A percentile compares a stretch with the other conserved stretches of the same genome.
Conservation (phyloP, 1,284 basidiomycete species). For the Sporisorium exsertum region DNA sequence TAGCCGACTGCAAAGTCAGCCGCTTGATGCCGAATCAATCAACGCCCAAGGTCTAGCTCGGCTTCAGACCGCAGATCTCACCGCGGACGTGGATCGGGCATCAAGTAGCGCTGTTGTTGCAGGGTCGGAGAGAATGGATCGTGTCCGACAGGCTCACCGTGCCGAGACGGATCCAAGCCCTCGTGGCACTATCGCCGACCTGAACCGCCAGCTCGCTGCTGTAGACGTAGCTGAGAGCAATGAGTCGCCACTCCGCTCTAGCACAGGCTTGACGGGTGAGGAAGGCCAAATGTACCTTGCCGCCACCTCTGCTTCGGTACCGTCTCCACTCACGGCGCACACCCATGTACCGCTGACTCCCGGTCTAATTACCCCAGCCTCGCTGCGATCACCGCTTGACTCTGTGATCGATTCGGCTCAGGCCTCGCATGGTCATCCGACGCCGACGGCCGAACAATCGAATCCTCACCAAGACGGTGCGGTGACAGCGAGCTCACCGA, state of each 20-base stretch:
- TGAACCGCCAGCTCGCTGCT: neutral
- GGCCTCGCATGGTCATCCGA: slow-evolving; percentile 43
- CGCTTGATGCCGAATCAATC: neutral
- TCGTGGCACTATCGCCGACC: neutral
- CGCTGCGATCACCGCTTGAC: slow-evolving; percentile 35
- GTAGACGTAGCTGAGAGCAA: neutral
- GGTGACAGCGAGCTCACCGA: slow-evolving; percentile 4
- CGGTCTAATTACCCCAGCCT: slow-evolving; percentile 28
- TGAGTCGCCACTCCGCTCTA: slow-evolving; percentile 5
- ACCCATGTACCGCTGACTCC: slow-evolving; percentile 22
- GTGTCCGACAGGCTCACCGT: slow-evolving; percentile 6
- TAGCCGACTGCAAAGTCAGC: neutral
- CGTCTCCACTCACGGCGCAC: slow-evolving; percentile 17
- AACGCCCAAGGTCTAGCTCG: slow-evolving; percentile 12
- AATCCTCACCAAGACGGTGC: slow-evolving; percentile 5
- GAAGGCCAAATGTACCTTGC: slow-evolving; percentile 32
- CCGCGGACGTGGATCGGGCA: neutral
- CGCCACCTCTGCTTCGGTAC: slow-evolving; percentile 25
- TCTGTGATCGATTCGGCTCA: slow-evolving; percentile 40
- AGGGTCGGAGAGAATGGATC: slow-evolving; percentile 8
- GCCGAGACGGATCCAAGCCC: slow-evolving; percentile 31
- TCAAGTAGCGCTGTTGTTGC: slow-evolving; percentile 24
- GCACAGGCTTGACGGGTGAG: slow-evolving; percentile 30
- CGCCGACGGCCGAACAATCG: slow-evolving; percentile 20
- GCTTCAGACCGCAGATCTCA: slow-evolving; percentile 15